These are phyloP conservation scores for Ogataea parapolymorpha DNA, from an alignment of 805 yeast species.

Conservation along the genomic window DNA sequence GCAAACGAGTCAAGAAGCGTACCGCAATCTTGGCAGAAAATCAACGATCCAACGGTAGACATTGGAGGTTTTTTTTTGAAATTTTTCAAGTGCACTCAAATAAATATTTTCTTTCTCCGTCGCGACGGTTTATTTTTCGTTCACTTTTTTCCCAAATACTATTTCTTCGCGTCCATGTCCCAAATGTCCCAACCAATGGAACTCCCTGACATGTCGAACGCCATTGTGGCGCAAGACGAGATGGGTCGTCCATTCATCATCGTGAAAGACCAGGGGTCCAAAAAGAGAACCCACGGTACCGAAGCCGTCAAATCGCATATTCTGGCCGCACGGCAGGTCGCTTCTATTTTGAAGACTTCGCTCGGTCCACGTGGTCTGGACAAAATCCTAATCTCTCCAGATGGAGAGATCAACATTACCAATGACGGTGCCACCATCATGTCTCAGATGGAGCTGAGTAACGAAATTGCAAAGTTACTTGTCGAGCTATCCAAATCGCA, in stretches of 20 bases:
- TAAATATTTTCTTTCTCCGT: background rate
- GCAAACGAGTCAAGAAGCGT: slow-evolving; percentile 73
- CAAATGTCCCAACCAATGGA: slow-evolving; percentile 32
- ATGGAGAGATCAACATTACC: slow-evolving; percentile 96
- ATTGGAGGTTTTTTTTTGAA: slow-evolving; percentile 35
- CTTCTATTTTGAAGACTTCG: slow-evolving; percentile 87
- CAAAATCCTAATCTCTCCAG: slow-evolving; percentile 90
- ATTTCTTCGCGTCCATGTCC: slow-evolving; percentile 14
- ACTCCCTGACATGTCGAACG: slow-evolving; percentile 94
- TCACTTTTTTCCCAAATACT: slow-evolving; percentile 12
- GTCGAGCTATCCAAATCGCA: slow-evolving; percentile 93
- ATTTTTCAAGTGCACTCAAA: background rate
- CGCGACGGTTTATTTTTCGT: slow-evolving; percentile 5
- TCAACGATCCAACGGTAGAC: slow-evolving; percentile 95
- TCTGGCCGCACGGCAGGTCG: slow-evolving; percentile 91
- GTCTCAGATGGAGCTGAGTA: slow-evolving; percentile 92
- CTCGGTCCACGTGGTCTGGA: slow-evolving; percentile 98
- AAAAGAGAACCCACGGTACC: slow-evolving; percentile 62
- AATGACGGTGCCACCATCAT: slow-evolving; percentile 98
- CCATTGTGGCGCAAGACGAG: slow-evolving; percentile 98
- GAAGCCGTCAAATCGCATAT: slow-evolving; percentile 88
- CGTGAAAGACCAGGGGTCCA: slow-evolving; percentile 70
- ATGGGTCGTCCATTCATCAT: slow-evolving; percentile 98
- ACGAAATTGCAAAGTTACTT: slow-evolving; percentile 90
- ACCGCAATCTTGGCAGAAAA: slow-evolving; percentile 93